Conservation (phyloP, 108 stramenopile species). For the Schizochytrium sp. region DNA sequence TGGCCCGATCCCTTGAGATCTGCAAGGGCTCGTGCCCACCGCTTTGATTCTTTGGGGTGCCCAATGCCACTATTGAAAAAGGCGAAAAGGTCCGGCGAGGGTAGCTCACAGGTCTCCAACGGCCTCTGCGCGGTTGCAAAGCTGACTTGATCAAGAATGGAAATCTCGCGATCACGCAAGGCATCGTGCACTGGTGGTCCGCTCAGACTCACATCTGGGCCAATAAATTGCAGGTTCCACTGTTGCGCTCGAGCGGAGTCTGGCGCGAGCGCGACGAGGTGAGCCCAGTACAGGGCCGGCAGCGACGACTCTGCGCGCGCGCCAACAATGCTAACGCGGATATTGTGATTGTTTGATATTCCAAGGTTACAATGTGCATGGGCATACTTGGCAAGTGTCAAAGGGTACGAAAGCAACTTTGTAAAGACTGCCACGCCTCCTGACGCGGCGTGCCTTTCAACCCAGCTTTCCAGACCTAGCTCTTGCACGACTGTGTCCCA, state of each 20-base stretch:
- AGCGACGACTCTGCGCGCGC: neutral
- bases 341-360: too few relatives aligned
- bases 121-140: neutral
- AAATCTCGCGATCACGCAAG: neutral
- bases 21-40: neutral
- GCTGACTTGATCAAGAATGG: neutral
- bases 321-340: neutral
- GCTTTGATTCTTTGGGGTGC: neutral
- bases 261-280: neutral
- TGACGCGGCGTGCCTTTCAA: neutral
- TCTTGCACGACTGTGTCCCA: neutral
- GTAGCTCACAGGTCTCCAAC: neutral
- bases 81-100: neutral
- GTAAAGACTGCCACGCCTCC: neutral
- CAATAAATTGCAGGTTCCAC: neutral
- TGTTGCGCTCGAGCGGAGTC: neutral
- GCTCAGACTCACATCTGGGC: neutral
- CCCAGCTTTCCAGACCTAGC: neutral
- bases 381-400: neutral
- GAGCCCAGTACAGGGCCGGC: neutral
- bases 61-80: neutral
- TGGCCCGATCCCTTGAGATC: neutral
- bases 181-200: neutral
- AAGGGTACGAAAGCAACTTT: neutral
- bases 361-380: neutral